Percentiles rank a stretch among this genome's conserved stretches.
These are phyloP conservation scores for Neurospora sp. DNA, from an alignment of 495 filamentous ascomycete genomes.

Conservation along the genomic window DNA sequence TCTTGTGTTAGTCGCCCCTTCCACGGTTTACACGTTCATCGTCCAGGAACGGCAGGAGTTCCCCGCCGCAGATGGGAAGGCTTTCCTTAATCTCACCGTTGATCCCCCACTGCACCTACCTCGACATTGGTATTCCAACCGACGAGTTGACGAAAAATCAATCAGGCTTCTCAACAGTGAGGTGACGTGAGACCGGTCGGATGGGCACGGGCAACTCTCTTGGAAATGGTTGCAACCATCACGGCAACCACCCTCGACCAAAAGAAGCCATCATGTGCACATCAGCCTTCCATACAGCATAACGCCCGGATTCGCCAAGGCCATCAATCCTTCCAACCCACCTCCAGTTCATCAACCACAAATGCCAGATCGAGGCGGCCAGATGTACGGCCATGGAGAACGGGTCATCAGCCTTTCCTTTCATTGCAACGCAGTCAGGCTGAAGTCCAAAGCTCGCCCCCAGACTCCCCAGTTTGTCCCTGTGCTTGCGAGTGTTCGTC, in stretches of 20 bases:
- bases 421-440: not conserved
- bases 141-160: not conserved
- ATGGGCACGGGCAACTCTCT: not conserved
- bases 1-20: not conserved
- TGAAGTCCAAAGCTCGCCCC: not conserved
- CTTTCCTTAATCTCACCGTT: not conserved
- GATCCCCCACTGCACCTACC: not conserved
- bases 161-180: not conserved
- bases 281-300: not conserved
- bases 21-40: not conserved
- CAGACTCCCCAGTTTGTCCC: not conserved
- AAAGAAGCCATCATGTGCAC: not conserved
- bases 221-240: not conserved
- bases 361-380: not conserved
- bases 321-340: not conserved
- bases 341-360: not conserved
- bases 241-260: not conserved
- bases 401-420: not conserved
- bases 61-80: not conserved
- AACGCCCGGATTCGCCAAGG: not conserved
- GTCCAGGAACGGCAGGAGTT: not conserved
- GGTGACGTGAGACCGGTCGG: not conserved
- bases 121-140: not conserved
- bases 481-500: not conserved
- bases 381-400: not conserved